Conservation (phyloP, 169 alveolate species). For the Theileria orientalis region DNA sequence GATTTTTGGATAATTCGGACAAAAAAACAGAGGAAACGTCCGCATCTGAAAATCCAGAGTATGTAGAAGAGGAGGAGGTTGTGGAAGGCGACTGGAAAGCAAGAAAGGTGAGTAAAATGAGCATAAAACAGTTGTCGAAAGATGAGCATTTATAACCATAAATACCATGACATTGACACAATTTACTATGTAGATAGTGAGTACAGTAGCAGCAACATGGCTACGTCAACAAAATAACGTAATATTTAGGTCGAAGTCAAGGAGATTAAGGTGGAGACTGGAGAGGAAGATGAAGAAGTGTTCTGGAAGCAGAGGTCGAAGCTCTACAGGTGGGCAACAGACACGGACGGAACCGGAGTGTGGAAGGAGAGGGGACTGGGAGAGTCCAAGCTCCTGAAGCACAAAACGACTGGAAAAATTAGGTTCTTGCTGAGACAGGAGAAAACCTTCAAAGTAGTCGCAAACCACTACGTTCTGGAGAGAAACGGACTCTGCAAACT, state of each 20-base stretch:
- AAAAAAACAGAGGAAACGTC: background rate
- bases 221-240: background rate
- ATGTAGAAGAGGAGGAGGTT: slow-evolving; percentile 76
- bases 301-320: slow-evolving; percentile 92
- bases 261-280: slow-evolving; percentile 90
- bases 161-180: no score
- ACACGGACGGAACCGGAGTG: slow-evolving; percentile 82
- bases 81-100: slow-evolving; percentile 86
- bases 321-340: slow-evolving; percentile 88
- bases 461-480: slow-evolving; percentile 87
- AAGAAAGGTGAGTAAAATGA: slow-evolving; percentile 68
- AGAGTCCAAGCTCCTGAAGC: slow-evolving; percentile 90
- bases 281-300: slow-evolving; percentile 94
- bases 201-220: no score
- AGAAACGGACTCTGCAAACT: slow-evolving; percentile 85
- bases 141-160: no score
- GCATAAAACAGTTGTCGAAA: no score
- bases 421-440: slow-evolving; percentile 94
- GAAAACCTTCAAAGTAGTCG: slow-evolving; percentile 93
- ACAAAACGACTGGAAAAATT: slow-evolving; percentile 87
- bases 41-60: slow-evolving; percentile 5
- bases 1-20: background rate
- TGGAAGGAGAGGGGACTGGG: slow-evolving; percentile 99
- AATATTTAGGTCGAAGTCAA: slow-evolving; percentile 85
- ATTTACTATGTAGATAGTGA: no score